A percentile compares a stretch with the other conserved stretches of the same genome.
phyloP scores from a whole-genome alignment of 768 basidiomycete species.

The Rickenella mellea region DNA sequence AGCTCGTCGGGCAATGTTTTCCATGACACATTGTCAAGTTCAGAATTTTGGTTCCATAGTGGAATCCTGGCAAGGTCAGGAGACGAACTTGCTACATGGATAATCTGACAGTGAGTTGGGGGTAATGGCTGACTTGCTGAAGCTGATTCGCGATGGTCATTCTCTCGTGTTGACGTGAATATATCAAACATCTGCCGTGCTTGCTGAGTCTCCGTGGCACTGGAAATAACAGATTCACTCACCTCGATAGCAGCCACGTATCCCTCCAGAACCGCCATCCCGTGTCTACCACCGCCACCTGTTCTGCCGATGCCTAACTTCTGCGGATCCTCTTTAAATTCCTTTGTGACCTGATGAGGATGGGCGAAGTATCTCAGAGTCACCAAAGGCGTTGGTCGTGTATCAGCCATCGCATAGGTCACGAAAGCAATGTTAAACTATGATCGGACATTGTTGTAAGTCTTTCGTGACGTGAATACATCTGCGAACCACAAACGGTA shows the following conservation, averaged over 20 bases:
- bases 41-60: conserved; percentile 37
- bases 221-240: neutral
- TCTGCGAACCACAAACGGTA: no score
- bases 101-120: conserved; percentile 31
- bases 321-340: conserved; percentile 35
- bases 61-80: conserved; percentile 50
- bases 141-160: neutral
- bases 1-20: conserved; percentile 50
- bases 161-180: conserved; percentile 8
- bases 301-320: conserved; percentile 52
- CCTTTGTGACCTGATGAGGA: conserved; percentile 26
- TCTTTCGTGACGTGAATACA: no score
- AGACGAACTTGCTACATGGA: conserved; percentile 51
- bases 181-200: conserved; percentile 28
- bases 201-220: neutral
- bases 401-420: conserved; percentile 54
- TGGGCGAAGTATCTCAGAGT: conserved; percentile 49
- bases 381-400: conserved; percentile 43
- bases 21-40: conserved; percentile 48
- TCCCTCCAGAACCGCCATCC: conserved; percentile 65
- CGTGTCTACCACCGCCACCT: conserved; percentile 34
- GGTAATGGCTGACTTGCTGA: conserved; percentile 17
- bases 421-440: conserved; percentile 44
- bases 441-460: no score
- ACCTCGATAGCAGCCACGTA: conserved; percentile 66